Evolutionary conservation across 2,329 filamentous ascomycete species (phyloP), one percentile per base, ranked within the genome.

Genomic region (Calonectria pseudoreteaudii): DNA sequence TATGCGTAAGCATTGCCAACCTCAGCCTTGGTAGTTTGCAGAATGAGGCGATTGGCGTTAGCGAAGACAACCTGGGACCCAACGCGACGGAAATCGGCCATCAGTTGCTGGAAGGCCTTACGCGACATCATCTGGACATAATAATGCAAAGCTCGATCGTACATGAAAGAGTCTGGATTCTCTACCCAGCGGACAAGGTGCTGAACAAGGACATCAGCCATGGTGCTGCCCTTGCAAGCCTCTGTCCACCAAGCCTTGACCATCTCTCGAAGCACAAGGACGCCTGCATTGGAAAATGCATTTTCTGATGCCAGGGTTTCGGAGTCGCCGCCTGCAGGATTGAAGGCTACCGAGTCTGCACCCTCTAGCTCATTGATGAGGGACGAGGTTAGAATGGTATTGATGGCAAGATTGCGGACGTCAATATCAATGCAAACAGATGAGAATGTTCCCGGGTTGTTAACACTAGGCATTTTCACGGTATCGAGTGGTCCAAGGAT

Each of bases 71-170:
- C 93, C 79, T 98, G 95, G 0, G 95, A 98, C 2, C 97, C 97
- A 2, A 99, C 96, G 14, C 96, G 93, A 74, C 95, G 93, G 86
- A 99, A 99, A 82, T 99, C 97, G 0, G 93, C 94, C 94, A 99
- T 98, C 44, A 99, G 91, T 84, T 98, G 96, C 82, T 98, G 94
- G 77, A 99, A 94, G 0, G 97, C 97, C 84, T 99, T 99, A 77
- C 95, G 94, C 41, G 95, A 98, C 94, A 99, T 97, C 92, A 98
- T 97, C 84, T 98, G 96, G 69, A 99, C 96, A 81, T 99, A 98
- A 87, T 98, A 97, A 82, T 98, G 95, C 76, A 99, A 86, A 8
- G 96, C 95, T 6, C 94, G 92, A 85, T 99, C 97, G 82, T 98
- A 99, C 71, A 99, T 92, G 85, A 96, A 98, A 0, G 96, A 98